Evolutionary conservation across 1,139 yeast species (phyloP).

Genomic region (Saccharomyces hybrid): DNA sequence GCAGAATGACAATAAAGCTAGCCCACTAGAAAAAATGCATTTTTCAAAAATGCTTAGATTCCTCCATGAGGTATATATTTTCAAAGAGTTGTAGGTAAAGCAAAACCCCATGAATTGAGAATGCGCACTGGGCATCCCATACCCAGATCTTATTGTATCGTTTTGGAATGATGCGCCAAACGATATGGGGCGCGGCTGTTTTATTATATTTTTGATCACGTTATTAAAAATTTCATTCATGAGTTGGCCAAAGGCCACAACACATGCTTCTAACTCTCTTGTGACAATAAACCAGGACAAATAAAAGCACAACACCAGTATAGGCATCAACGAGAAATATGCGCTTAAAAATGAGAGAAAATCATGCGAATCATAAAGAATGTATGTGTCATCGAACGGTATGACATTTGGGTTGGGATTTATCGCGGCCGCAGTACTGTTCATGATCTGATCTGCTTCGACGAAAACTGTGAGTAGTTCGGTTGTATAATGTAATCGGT

Average conservation of each 20-base stretch:
- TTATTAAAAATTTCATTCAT: conserved; percentile 68
- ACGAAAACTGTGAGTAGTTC: background rate
- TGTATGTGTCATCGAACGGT: conserved; percentile 58
- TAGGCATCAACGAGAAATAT: conserved; percentile 74
- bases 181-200: conserved; percentile 68
- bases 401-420: conserved; percentile 21
- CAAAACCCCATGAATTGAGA: conserved; percentile 92
- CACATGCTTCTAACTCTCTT: conserved; percentile 77
- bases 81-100: conserved; percentile 41
- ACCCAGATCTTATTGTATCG: conserved; percentile 47
- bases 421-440: background rate
- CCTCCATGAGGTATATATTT: conserved; percentile 38
- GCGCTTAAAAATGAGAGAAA: conserved; percentile 55
- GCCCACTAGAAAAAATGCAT: conserved; percentile 19
- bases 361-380: conserved; percentile 67
- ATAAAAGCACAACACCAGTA: conserved; percentile 68
- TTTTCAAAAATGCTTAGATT: conserved; percentile 30
- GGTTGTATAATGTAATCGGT: background rate
- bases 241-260: conserved; percentile 81
- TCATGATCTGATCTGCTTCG: background rate
- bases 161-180: conserved; percentile 45
- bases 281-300: conserved; percentile 76
- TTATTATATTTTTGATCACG: conserved; percentile 52
- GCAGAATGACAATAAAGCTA: conserved; percentile 33
- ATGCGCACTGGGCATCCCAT: conserved; percentile 97